These are phyloP conservation scores for Ophiostoma perfectum DNA, from an alignment of 2,329 filamentous ascomycete species.

Conservation along the genomic window DNA sequence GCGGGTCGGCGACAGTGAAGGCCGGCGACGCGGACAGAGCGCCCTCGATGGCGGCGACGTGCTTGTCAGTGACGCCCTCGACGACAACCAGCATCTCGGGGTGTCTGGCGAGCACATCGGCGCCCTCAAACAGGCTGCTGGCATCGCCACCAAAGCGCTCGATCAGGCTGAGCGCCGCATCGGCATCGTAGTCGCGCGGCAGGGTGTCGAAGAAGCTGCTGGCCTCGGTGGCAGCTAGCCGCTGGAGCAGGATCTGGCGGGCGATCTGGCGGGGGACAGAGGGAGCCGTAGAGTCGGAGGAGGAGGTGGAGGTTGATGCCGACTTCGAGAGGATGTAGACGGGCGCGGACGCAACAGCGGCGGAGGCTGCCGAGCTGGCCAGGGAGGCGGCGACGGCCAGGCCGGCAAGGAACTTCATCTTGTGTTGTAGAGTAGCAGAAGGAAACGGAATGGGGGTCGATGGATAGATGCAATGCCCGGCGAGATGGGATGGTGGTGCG, in stretches of 20 bases:
- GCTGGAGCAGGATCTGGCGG: conserved; percentile 55
- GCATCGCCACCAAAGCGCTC: conserved; percentile 54
- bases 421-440: conserved; percentile 16
- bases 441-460: neutral
- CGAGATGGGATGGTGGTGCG: conserved; percentile 9
- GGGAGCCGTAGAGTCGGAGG: conserved; percentile 31
- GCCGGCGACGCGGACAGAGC: conserved; percentile 39
- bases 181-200: conserved; percentile 39
- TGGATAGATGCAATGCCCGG: neutral
- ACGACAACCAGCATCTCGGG: conserved; percentile 56
- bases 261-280: conserved; percentile 50
- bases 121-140: conserved; percentile 45
- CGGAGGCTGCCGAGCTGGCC: conserved; percentile 32
- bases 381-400: conserved; percentile 32
- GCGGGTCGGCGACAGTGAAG: conserved; percentile 47
- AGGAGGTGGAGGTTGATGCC: conserved; percentile 24
- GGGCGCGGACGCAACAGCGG: conserved; percentile 40
- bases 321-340: conserved; percentile 47
- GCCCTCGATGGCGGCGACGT: conserved; percentile 40
- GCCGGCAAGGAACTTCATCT: conserved; percentile 33
- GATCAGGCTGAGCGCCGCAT: conserved; percentile 51
- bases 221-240: conserved; percentile 45
- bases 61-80: conserved; percentile 48
- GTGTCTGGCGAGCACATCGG: conserved; percentile 28
- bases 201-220: conserved; percentile 46